phyloP scores from a whole-genome alignment of 2,329 filamentous ascomycete species.

The Aureobasidium sp. region DNA sequence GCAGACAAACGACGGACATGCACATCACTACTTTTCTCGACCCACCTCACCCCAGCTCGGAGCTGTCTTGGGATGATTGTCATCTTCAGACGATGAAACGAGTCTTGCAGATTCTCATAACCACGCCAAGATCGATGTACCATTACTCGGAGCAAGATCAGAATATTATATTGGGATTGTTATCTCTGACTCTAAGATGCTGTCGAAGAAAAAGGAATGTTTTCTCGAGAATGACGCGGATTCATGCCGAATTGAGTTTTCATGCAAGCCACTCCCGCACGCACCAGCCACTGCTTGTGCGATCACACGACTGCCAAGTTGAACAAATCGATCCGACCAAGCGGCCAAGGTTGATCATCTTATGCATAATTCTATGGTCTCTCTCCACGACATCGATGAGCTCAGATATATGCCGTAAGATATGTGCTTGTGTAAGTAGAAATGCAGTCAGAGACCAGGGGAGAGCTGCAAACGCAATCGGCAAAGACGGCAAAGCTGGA shows the following conservation, averaged over 20 bases:
- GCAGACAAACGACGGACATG: conserved; percentile 14
- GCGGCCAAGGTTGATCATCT: neutral
- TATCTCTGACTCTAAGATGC: neutral
- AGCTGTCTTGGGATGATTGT: conserved; percentile 6
- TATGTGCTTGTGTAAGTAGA: too few relatives aligned
- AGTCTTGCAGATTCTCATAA: neutral
- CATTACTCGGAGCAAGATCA: neutral
- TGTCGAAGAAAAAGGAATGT: neutral
- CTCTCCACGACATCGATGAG: too few relatives aligned
- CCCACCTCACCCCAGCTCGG: neutral
- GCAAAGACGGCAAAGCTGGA: conserved; percentile 6
- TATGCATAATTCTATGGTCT: neutral
- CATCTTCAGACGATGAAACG: conserved; percentile 13
- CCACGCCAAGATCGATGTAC: neutral
- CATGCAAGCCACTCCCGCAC: conserved; percentile 9
- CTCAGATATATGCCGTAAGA: too few relatives aligned
- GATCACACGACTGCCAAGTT: neutral
- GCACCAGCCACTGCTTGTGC: neutral
- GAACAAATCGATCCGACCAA: neutral
- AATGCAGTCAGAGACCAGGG: too few relatives aligned
- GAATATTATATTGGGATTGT: too few relatives aligned
- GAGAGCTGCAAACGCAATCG: too few relatives aligned
- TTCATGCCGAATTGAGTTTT: neutral
- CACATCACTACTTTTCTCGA: conserved; percentile 4
- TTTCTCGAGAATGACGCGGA: conserved; percentile 2